Evolutionary conservation across 2,329 filamentous ascomycete species (phyloP), one percentile per base, ranked within the genome.

Genomic region (Claviceps humidiphila): DNA sequence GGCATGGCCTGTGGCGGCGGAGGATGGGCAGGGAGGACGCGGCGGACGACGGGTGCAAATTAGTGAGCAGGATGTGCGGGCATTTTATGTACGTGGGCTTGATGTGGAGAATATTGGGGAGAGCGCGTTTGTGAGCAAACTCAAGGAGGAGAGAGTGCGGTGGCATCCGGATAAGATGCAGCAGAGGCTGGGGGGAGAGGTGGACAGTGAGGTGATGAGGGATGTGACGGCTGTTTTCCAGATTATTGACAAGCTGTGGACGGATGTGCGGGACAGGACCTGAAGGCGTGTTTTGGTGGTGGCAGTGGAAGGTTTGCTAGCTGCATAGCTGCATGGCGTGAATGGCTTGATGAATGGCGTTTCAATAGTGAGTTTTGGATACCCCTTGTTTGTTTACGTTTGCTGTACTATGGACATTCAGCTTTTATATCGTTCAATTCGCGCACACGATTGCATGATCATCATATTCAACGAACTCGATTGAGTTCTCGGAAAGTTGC

Each of bases 131-230:
- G 64, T 73, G 20, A 67, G 71, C 7, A 70, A 66, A 53, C 73
- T 97, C 50, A 95, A 95, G 68, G 72, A 81, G 5, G 93, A 98
- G 71, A 81, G 93, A 50, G 83, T 97, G 17, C 77, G 89, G 16
- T 98, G 93, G 93, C 93, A 98, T 71, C 93, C 93, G 4, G 93
- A 98, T 70, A 98, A 97, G 74, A 86, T 97, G 52, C 89, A 96
- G 72, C 93, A 96, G 70, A 80, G 82, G 51, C 83, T 95, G 55
- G 87, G 89, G 3, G 81, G 78, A 0, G 71, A 80, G 54, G 80
- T 95, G 48, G 84, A 90, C 47, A 75, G 81, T 24, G 76, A 76
- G 3, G 80, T 87, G 3, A 83, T 95, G 76, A 81, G 80, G 63
- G 77, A 82, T 51, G 87, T 96, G 43, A 98, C 91, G 11, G 85